Percentiles rank a stretch among this genome's conserved stretches.
These are phyloP conservation scores for Pichia occidentalis DNA, from an alignment of 805 yeast genomes.

Conservation along the genomic window DNA sequence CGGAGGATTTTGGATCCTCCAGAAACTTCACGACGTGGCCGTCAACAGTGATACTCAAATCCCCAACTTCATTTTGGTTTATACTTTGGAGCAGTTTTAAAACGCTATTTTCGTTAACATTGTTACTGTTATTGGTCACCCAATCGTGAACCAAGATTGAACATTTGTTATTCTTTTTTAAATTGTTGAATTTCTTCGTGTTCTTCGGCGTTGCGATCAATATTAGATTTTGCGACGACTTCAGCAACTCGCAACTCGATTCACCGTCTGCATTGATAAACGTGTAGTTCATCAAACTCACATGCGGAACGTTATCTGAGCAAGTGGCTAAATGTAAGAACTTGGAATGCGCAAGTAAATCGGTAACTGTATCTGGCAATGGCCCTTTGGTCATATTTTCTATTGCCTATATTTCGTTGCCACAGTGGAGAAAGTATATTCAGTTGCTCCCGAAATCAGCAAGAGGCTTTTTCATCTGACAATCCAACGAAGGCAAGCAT, in stretches of 20 bases:
- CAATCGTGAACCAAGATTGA: constrained; percentile 87
- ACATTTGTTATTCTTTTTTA: constrained; percentile 65
- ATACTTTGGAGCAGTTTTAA: constrained; percentile 62
- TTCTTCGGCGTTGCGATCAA: constrained; percentile 65
- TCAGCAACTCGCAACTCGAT: constrained; percentile 15
- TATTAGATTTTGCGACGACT: constrained; percentile 27
- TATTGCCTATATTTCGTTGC: not conserved
- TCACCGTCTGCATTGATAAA: constrained; percentile 42
- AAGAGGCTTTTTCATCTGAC: not conserved
- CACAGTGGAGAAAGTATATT: not conserved
- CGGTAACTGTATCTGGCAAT: constrained; percentile 31
- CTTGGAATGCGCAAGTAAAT: constrained; percentile 52
- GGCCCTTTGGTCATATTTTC: constrained; percentile 16
- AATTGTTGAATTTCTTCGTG: constrained; percentile 71
- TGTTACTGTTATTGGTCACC: constrained; percentile 44
- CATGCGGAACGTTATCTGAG: constrained; percentile 64
- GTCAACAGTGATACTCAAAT: constrained; percentile 73
- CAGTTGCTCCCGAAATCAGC: not conserved
- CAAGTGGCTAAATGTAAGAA: constrained; percentile 85
- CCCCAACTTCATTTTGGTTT: constrained; percentile 73
- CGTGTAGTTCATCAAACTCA: constrained; percentile 85
- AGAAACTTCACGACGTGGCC: constrained; percentile 60
- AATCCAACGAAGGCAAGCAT: not conserved
- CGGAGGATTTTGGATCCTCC: constrained; percentile 34
- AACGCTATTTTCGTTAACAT: constrained; percentile 26